phyloP scores from a whole-genome alignment of 495 filamentous ascomycete species.

The Penicillium bialowiezense region DNA sequence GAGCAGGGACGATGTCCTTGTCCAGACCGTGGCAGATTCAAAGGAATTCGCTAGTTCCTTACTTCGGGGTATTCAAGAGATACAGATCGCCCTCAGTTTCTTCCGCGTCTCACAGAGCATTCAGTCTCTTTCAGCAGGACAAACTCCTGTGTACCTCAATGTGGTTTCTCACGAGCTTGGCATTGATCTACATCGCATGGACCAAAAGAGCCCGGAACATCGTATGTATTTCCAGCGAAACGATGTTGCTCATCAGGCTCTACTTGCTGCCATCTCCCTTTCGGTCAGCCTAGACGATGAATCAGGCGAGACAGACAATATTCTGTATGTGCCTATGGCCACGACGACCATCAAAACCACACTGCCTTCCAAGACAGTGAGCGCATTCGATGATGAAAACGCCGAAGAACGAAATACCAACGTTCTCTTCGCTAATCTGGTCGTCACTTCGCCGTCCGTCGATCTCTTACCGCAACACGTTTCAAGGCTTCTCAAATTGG shows the following conservation, averaged over 20 bases:
- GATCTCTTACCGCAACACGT: constrained; percentile 94
- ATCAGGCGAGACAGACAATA: constrained; percentile 74
- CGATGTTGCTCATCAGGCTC: constrained; percentile 92
- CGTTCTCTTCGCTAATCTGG: constrained; percentile 91
- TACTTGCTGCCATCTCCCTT: constrained; percentile 87
- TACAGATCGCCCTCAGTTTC: constrained; percentile 94
- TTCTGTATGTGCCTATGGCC: constrained; percentile 95
- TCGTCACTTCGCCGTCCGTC: constrained; percentile 91
- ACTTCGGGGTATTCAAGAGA: constrained; percentile 88
- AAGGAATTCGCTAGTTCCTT: constrained; percentile 90
- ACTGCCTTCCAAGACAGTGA: constrained; percentile 89
- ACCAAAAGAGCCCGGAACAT: constrained; percentile 91
- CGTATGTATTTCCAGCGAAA: constrained; percentile 97
- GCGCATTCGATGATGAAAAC: constrained; percentile 68
- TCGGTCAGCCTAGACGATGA: constrained; percentile 90
- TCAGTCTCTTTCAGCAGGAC: constrained; percentile 59
- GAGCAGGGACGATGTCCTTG: constrained; percentile 68
- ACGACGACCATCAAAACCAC: constrained; percentile 95
- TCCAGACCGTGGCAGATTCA: constrained; percentile 86
- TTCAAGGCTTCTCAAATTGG: constrained; percentile 76
- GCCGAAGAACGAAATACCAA: constrained; percentile 90
- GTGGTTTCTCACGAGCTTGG: constrained; percentile 94
- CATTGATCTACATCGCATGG: constrained; percentile 87
- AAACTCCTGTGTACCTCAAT: constrained; percentile 71
- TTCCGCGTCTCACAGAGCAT: constrained; percentile 81